These are phyloP conservation scores for Citrus maxima DNA, from an alignment of 345 rosid genomes.

Conservation along the genomic window DNA sequence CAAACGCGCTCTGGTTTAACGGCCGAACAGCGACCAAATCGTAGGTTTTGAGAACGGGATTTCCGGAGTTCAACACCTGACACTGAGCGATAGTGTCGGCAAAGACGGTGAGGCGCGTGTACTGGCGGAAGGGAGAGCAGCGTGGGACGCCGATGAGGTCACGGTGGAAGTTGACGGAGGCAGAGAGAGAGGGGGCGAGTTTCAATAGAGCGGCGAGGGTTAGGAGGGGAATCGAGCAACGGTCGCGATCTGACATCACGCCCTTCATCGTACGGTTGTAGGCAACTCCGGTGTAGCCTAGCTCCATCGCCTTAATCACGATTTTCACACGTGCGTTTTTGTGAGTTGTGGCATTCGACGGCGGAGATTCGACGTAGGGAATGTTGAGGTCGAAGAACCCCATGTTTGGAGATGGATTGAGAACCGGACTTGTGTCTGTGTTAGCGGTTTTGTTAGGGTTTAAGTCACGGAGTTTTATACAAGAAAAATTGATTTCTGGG, in stretches of 20 bases:
- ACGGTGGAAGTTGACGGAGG: conserved; percentile 74
- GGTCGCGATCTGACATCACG: conserved; percentile 57
- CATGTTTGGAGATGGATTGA: conserved; percentile 30
- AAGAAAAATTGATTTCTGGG: too few relatives aligned
- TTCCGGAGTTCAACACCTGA: conserved; percentile 62
- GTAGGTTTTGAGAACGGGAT: conserved; percentile 66
- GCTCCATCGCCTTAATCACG: conserved; percentile 69
- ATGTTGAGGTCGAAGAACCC: conserved; percentile 79
- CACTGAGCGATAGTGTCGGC: conserved; percentile 56
- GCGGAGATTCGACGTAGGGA: conserved; percentile 41
- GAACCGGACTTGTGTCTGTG: not conserved
- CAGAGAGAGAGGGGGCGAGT: conserved; percentile 49
- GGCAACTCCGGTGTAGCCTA: conserved; percentile 68
- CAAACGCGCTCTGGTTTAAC: conserved; percentile 61
- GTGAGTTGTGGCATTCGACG: conserved; percentile 17
- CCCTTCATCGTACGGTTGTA: conserved; percentile 54
- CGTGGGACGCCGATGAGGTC: conserved; percentile 63
- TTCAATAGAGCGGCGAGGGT: conserved; percentile 64
- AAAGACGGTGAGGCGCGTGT: conserved; percentile 73
- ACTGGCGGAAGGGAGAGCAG: conserved; percentile 76
- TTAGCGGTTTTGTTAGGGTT: conserved; percentile 10
- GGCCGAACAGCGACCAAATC: conserved; percentile 81
- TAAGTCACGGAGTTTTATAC: not conserved
- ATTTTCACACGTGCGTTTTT: conserved; percentile 47
- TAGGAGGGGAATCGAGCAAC: conserved; percentile 55